A percentile compares a stretch with the other conserved stretches of the same genome.
phyloP scores from a whole-genome alignment of 768 basidiomycete genomes.

The Neoboletus brunneissimus region DNA sequence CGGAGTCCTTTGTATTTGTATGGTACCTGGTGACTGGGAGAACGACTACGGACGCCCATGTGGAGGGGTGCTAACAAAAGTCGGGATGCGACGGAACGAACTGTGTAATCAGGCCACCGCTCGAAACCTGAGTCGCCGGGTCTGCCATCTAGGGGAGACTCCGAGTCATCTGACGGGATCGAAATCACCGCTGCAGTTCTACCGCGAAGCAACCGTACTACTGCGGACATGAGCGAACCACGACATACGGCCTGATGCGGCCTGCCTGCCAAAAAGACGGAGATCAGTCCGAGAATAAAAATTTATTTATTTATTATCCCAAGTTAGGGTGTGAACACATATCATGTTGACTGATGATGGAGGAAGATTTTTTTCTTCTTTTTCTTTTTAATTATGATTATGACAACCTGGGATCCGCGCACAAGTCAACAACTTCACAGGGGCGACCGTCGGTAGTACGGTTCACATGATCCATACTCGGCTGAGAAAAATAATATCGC shows the following conservation, averaged over 20 bases:
- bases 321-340: background rate
- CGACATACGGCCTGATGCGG: background rate
- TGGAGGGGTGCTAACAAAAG: background rate
- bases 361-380: background rate
- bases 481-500: background rate
- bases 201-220: conserved; percentile 26
- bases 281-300: conserved; percentile 7
- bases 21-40: conserved; percentile 20
- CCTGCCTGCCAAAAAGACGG: conserved; percentile 1
- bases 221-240: conserved; percentile 11
- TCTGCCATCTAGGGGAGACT: background rate
- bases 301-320: background rate
- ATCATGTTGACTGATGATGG: background rate
- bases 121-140: conserved; percentile 7
- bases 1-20: background rate
- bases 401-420: background rate
- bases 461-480: background rate
- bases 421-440: conserved; percentile 9
- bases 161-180: background rate
- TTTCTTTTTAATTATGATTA: background rate
- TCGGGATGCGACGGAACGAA: background rate
- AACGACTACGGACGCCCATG: background rate
- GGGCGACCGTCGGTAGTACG: background rate
- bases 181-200: conserved; percentile 5
- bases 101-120: background rate